Conservation (phyloP, 345 rosid species). For the Eucalyptus curtisii region DNA sequence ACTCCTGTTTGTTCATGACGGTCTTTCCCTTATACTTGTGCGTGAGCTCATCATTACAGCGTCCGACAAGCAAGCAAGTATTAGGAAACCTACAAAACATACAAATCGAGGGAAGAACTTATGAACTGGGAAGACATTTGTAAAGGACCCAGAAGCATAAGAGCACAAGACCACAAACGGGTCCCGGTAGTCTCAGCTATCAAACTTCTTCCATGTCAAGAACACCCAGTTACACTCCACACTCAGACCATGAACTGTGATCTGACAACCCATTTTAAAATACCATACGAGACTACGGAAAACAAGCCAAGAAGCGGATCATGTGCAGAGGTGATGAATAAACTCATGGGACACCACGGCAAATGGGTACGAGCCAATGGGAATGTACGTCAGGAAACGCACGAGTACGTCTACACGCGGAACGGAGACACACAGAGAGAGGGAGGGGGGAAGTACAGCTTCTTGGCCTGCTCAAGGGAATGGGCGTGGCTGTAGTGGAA, state of each 20-base stretch:
- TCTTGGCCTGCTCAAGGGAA: conserved; percentile 87
- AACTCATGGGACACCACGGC: neutral
- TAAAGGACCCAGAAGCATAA: neutral
- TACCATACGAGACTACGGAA: neutral
- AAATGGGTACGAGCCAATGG: neutral
- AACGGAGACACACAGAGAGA: neutral
- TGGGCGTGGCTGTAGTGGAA: conserved; percentile 95
- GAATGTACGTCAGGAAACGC: neutral
- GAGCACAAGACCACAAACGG: neutral
- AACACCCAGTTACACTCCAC: neutral
- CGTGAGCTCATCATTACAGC: conserved; percentile 77
- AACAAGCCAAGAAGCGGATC: neutral
- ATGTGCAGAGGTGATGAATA: neutral
- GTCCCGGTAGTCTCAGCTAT: neutral
- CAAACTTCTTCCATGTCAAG: neutral
- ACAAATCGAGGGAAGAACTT: neutral
- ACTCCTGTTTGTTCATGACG: conserved; percentile 71
- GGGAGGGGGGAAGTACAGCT: conserved; percentile 24
- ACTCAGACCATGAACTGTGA: neutral
- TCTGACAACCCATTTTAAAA: neutral
- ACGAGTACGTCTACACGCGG: neutral
- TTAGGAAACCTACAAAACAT: conserved; percentile 52
- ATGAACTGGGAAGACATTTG: neutral
- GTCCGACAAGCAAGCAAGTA: conserved; percentile 77
- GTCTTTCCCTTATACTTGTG: conserved; percentile 81